These are phyloP conservation scores for Fusarium abutilonis DNA, from an alignment of 2,329 filamentous ascomycete genomes.

Conservation along the genomic window DNA sequence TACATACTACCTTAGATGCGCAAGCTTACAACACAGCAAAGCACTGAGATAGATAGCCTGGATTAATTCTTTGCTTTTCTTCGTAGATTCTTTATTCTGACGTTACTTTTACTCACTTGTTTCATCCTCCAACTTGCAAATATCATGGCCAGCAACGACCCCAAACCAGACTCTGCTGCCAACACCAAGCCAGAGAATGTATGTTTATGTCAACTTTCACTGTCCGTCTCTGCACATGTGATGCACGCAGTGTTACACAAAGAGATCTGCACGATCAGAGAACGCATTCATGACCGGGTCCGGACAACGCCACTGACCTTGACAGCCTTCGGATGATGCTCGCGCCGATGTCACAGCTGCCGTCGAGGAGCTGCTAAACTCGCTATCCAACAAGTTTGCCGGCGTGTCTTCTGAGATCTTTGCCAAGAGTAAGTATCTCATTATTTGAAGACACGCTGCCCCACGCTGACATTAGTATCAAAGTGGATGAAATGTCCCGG, in stretches of 20 bases:
- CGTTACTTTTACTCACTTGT: conserved; percentile 2
- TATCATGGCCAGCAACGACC: conserved; percentile 53
- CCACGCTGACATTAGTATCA: conserved; percentile 26
- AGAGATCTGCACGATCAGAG: background rate
- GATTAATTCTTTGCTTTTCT: background rate
- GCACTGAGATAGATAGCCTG: background rate
- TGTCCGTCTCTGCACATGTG: background rate
- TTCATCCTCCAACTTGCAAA: conserved; percentile 1
- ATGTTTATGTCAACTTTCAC: conserved; percentile 34
- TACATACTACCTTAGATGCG: background rate
- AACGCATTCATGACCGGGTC: background rate
- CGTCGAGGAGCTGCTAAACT: conserved; percentile 87
- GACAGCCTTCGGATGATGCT: conserved; percentile 57
- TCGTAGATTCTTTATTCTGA: background rate
- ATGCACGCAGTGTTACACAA: conserved; percentile 14
- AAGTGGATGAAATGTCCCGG: conserved; percentile 94
- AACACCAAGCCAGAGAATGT: conserved; percentile 51
- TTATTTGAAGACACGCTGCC: background rate
- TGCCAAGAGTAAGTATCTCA: conserved; percentile 76
- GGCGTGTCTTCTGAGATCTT: conserved; percentile 87
- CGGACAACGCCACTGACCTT: conserved; percentile 30
- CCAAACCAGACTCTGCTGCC: conserved; percentile 45
- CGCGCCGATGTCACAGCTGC: conserved; percentile 76
- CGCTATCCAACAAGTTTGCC: conserved; percentile 85
- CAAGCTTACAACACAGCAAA: conserved; percentile 2